A percentile compares a stretch with the other conserved stretches of the same genome.
These are phyloP conservation scores for Botrytis byssoidea DNA, from an alignment of 2,329 filamentous ascomycete genomes.

Conservation along the genomic window DNA sequence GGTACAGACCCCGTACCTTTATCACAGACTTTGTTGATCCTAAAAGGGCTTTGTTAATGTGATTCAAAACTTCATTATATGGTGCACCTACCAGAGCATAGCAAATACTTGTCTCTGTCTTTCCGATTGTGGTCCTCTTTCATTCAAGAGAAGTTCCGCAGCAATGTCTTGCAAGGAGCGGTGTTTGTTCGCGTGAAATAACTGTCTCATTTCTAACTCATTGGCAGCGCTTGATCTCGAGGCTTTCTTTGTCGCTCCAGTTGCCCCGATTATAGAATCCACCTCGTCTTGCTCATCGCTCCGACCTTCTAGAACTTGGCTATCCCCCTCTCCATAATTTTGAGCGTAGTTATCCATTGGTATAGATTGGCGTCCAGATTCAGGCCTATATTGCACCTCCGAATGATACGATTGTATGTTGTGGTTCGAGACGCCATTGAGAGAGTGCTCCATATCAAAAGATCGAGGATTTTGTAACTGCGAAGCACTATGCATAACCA, in stretches of 20 bases:
- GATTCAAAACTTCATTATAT: conserved; percentile 9
- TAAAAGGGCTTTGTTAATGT: conserved; percentile 40
- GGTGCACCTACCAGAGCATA: conserved; percentile 72
- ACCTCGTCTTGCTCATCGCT: conserved; percentile 57
- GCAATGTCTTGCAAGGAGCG: conserved; percentile 70
- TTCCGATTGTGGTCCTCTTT: conserved; percentile 77
- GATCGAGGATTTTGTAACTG: conserved; percentile 54
- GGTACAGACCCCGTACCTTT: conserved; percentile 84
- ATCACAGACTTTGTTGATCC: conserved; percentile 71
- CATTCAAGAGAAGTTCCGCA: conserved; percentile 72
- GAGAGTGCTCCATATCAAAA: conserved; percentile 50
- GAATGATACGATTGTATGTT: conserved; percentile 45
- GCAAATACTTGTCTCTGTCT: conserved; percentile 83
- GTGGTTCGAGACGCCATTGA: conserved; percentile 49
- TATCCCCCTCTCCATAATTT: conserved; percentile 58
- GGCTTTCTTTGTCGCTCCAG: conserved; percentile 53
- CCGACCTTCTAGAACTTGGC: conserved; percentile 56
- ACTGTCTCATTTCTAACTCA: conserved; percentile 74
- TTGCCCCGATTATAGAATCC: conserved; percentile 49
- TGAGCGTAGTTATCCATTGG: conserved; percentile 53
- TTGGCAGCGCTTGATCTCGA: conserved; percentile 73
- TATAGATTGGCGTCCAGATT: conserved; percentile 49
- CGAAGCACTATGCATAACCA: conserved; percentile 57
- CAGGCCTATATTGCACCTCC: conserved; percentile 42
- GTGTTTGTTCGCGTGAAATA: conserved; percentile 68